Evolutionary conservation across 2,329 filamentous ascomycete genomes (phyloP).

Genomic region (Neofusicoccum laricinum): DNA sequence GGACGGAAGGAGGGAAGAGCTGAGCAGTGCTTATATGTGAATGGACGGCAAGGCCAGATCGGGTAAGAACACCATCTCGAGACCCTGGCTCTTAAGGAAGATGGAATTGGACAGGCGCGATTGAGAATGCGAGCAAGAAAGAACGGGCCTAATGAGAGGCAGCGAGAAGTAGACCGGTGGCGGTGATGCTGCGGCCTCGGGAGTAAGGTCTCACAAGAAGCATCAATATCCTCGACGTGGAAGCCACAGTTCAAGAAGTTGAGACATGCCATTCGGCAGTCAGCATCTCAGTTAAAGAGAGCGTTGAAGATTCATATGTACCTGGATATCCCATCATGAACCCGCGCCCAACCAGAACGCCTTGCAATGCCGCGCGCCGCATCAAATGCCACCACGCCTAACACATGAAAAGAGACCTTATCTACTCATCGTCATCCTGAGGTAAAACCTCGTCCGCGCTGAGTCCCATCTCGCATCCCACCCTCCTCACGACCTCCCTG

Average conservation of each 20-base stretch:
- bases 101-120: too few species aligned
- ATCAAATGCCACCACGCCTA: not conserved
- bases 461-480: slow-evolving; percentile 51
- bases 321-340: not conserved
- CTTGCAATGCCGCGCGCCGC: not conserved
- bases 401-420: not conserved
- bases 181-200: not conserved
- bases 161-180: not conserved
- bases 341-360: not conserved
- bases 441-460: slow-evolving; percentile 28
- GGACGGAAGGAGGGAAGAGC: too few species aligned
- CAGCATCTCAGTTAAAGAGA: not conserved
- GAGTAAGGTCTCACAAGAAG: not conserved
- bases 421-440: slow-evolving; percentile 12
- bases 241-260: not conserved
- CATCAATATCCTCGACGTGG: too few species aligned
- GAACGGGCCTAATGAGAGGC: too few species aligned
- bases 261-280: not conserved
- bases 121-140: too few species aligned
- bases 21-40: too few species aligned
- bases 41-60: too few species aligned
- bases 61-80: too few species aligned
- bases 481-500: slow-evolving; percentile 70
- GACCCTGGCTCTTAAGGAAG: too few species aligned
- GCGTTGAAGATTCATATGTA: not conserved